Conservation (phyloP, 257 asterid species). For the Penstemon newberryi region DNA sequence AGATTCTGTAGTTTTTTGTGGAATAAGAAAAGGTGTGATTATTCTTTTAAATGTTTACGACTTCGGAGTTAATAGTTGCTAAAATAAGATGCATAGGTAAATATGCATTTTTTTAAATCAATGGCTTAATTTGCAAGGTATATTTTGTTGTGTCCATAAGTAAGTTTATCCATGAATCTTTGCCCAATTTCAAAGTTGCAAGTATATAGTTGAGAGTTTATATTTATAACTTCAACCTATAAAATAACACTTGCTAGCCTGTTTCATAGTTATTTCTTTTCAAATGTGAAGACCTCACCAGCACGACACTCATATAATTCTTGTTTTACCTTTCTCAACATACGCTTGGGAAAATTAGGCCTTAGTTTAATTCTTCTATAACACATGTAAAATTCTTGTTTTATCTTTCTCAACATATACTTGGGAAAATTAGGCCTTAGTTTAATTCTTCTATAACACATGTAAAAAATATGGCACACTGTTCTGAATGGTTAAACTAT, state of each 20-base stretch:
- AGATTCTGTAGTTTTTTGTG: not conserved
- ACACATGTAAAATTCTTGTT: too few relatives aligned
- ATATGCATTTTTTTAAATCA: not conserved
- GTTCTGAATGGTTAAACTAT: not conserved
- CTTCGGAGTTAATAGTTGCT: not conserved
- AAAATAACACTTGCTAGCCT: not conserved
- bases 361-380: not conserved
- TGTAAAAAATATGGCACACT: too few relatives aligned
- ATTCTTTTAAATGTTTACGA: not conserved
- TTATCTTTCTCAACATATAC: not conserved
- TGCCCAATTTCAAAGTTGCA: not conserved
- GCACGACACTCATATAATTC: not conserved
- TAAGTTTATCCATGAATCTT: not conserved
- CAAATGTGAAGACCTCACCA: not conserved
- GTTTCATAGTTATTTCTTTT: conserved; percentile 4
- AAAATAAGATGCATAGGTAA: not conserved
- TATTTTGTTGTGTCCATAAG: not conserved
- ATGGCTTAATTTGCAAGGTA: not conserved
- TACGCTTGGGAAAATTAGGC: not conserved
- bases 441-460: not conserved
- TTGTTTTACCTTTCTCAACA: not conserved
- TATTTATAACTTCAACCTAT: not conserved
- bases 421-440: not conserved
- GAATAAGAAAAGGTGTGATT: not conserved
- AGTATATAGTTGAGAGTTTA: not conserved